These are phyloP conservation scores for Spathaspora arborariae DNA, from an alignment of 805 yeast species.

Conservation along the genomic window DNA sequence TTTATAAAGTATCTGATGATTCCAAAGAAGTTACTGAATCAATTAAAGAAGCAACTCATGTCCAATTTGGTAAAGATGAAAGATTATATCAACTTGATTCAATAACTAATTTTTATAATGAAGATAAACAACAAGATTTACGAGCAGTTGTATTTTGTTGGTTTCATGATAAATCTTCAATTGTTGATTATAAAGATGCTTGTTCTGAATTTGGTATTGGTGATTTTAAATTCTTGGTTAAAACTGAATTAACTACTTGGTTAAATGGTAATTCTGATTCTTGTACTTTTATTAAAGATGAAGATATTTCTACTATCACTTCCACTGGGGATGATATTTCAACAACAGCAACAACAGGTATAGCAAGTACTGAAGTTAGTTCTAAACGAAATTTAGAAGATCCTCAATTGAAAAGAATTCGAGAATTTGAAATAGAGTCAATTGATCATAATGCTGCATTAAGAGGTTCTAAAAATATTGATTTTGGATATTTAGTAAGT, in stretches of 20 bases:
- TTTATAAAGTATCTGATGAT: slow-evolving; percentile 13
- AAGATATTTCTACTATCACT: slow-evolving; percentile 17
- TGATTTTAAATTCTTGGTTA: slow-evolving; percentile 77
- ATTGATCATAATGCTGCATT: slow-evolving; percentile 58
- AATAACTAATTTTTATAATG: slow-evolving; percentile 53
- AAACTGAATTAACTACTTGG: slow-evolving; percentile 82
- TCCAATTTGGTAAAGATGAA: slow-evolving; percentile 24
- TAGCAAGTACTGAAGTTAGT: neutral
- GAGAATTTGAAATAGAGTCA: slow-evolving; percentile 45
- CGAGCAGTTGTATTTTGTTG: slow-evolving; percentile 73
- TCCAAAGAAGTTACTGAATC: slow-evolving; percentile 15
- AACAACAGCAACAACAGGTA: slow-evolving; percentile 6
- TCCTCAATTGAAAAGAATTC: slow-evolving; percentile 47
- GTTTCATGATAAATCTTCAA: slow-evolving; percentile 66
- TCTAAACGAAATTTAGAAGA: slow-evolving; percentile 34
- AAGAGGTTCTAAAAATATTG: slow-evolving; percentile 63
- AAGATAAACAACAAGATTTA: slow-evolving; percentile 46
- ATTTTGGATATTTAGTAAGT: slow-evolving; percentile 63
- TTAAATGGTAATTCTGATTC: slow-evolving; percentile 63
- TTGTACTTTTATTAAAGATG: slow-evolving; percentile 44
- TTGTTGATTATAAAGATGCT: slow-evolving; percentile 76
- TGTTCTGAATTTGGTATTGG: slow-evolving; percentile 62
- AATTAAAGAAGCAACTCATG: slow-evolving; percentile 34
- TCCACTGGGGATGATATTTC: neutral
- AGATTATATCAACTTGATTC: slow-evolving; percentile 34